phyloP scores from a whole-genome alignment of 2,329 filamentous ascomycete genomes.

The Colletotrichum siamense region DNA sequence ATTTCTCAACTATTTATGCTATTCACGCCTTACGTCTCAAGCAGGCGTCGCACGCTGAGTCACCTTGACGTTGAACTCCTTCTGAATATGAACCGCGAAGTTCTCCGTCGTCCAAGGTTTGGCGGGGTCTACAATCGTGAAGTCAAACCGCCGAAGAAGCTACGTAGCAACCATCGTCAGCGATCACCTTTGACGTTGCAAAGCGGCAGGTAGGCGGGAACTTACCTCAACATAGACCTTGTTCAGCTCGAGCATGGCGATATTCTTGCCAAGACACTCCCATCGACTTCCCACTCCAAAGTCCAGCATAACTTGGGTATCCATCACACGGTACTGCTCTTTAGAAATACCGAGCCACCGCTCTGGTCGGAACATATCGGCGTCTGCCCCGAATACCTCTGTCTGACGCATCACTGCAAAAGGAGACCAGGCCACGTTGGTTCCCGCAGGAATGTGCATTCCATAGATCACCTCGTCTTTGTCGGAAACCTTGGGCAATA shows the following conservation, averaged over 20 bases:
- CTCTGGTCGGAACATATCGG: constrained; percentile 37
- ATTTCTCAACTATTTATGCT: not conserved
- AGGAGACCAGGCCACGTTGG: constrained; percentile 34
- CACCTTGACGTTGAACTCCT: constrained; percentile 25
- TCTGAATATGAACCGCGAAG: constrained; percentile 31
- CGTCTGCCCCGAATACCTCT: constrained; percentile 39
- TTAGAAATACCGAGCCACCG: constrained; percentile 39
- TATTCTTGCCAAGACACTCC: constrained; percentile 40
- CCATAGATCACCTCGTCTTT: constrained; percentile 40
- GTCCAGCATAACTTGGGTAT: constrained; percentile 38
- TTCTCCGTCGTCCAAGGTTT: constrained; percentile 34
- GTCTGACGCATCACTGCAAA: constrained; percentile 37
- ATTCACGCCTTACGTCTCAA: not conserved
- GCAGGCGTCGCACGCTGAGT: not conserved
- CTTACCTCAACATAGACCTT: constrained; percentile 47
- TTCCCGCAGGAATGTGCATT: constrained; percentile 33
- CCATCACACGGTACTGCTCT: constrained; percentile 36
- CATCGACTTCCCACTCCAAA: constrained; percentile 43
- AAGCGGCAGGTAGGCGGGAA: not conserved
- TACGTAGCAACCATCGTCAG: not conserved
- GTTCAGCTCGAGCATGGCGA: constrained; percentile 44
- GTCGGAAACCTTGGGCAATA: constrained; percentile 41
- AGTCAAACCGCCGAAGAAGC: constrained; percentile 30
- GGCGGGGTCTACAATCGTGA: constrained; percentile 27
- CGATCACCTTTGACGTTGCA: not conserved